These are phyloP conservation scores for Omphalotus guepiniiformis DNA, from an alignment of 768 basidiomycete genomes.

Conservation along the genomic window DNA sequence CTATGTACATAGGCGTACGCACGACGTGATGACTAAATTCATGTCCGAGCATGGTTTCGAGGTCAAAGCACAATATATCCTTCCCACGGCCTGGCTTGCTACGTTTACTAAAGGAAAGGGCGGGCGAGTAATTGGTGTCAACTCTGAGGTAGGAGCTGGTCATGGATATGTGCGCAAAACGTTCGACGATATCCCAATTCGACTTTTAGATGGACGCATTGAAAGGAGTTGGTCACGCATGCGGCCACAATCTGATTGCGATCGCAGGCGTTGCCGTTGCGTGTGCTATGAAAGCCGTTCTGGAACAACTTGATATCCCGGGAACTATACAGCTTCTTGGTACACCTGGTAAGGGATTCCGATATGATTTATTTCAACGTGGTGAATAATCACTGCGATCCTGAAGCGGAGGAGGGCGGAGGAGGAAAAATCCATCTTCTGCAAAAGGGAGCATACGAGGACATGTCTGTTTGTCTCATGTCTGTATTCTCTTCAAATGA, in stretches of 20 bases:
- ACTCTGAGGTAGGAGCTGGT: conserved; percentile 59
- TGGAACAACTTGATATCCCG: conserved; percentile 56
- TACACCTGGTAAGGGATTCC: conserved; percentile 56
- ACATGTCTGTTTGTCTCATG: conserved; percentile 79
- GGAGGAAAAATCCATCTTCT: conserved; percentile 69
- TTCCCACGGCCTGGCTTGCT: conserved; percentile 76
- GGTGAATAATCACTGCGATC: neutral
- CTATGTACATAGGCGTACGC: conserved; percentile 50
- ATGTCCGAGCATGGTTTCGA: conserved; percentile 63
- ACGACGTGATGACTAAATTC: conserved; percentile 65
- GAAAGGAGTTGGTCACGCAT: conserved; percentile 17
- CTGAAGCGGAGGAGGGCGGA: conserved; percentile 75
- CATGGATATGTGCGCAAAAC: conserved; percentile 17
- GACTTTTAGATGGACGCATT: conserved; percentile 58
- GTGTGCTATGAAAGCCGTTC: conserved; percentile 54
- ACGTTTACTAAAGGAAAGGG: conserved; percentile 60
- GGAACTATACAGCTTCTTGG: conserved; percentile 72
- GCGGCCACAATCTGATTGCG: conserved; percentile 78
- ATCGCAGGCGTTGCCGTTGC: conserved; percentile 72
- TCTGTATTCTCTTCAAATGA: conserved; percentile 20
- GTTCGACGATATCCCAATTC: too few species aligned
- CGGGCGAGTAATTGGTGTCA: conserved; percentile 70
- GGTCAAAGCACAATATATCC: conserved; percentile 54
- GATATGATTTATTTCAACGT: neutral
- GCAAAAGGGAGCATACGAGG: conserved; percentile 67